phyloP scores from a whole-genome alignment of 2,329 filamentous ascomycete species.

The Phyllosticta ampelicida region DNA sequence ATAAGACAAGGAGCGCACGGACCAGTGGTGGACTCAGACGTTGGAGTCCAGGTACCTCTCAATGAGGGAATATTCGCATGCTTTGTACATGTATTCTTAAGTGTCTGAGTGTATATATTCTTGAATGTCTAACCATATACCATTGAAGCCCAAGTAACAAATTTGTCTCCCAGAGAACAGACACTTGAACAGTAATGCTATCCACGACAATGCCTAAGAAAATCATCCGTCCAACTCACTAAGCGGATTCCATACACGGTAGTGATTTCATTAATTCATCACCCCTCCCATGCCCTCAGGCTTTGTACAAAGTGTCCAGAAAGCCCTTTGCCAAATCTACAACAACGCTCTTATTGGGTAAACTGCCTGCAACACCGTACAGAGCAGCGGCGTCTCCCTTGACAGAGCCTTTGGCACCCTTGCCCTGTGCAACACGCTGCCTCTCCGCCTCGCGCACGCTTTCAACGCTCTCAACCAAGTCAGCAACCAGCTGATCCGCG shows the following conservation, averaged over 20 bases:
- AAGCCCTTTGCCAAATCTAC: conserved; percentile 84
- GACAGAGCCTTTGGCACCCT: conserved; percentile 45
- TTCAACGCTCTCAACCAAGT: conserved; percentile 51
- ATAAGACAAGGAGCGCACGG: neutral
- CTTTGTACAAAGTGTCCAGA: conserved; percentile 86
- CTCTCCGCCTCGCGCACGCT: conserved; percentile 73
- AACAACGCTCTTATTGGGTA: conserved; percentile 93
- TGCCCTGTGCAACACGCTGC: conserved; percentile 58
- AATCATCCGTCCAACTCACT: neutral
- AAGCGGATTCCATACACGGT: neutral
- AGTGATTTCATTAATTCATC: neutral
- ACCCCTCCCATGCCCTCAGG: conserved; percentile 34
- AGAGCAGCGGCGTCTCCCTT: conserved; percentile 75
- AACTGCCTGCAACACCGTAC: conserved; percentile 87
- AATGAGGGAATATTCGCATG: too few relatives aligned
- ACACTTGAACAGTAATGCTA: neutral
- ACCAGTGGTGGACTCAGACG: neutral
- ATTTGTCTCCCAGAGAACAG: neutral
- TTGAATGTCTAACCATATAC: neutral
- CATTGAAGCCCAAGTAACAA: neutral
- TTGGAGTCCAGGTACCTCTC: neutral
- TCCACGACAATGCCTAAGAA: neutral
- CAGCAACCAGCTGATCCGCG: conserved; percentile 66
- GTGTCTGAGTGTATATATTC: neutral
- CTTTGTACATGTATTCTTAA: too few relatives aligned